These are phyloP conservation scores for Trichoderma sp. DNA, from an alignment of 2,329 filamentous ascomycete species.

Conservation along the genomic window DNA sequence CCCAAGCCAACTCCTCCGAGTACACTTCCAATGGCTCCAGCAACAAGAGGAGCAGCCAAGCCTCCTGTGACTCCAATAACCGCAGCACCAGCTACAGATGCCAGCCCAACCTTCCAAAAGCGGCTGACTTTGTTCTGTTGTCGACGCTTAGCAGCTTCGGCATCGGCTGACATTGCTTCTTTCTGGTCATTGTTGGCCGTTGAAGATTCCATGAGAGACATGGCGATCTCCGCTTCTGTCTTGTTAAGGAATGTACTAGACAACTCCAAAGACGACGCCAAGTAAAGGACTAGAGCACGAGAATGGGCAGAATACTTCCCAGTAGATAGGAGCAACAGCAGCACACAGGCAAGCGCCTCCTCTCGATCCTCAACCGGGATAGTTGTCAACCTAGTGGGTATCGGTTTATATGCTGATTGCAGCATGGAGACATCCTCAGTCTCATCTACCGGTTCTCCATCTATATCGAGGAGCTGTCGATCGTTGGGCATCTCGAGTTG, in stretches of 20 bases:
- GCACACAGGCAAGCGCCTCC: conserved; percentile 65
- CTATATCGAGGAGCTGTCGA: conserved; percentile 43
- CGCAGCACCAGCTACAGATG: conserved; percentile 82
- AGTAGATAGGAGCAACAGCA: conserved; percentile 68
- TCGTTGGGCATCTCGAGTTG: conserved; percentile 36
- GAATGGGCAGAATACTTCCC: conserved; percentile 75
- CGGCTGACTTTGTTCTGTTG: conserved; percentile 68
- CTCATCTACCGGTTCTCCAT: conserved; percentile 33
- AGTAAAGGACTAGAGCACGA: conserved; percentile 62
- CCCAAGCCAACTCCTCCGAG: conserved; percentile 84
- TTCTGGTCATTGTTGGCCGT: conserved; percentile 40
- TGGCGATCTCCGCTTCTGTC: conserved; percentile 74
- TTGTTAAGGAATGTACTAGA: conserved; percentile 59
- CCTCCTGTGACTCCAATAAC: conserved; percentile 90
- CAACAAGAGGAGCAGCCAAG: conserved; percentile 83
- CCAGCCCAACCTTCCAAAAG: conserved; percentile 88
- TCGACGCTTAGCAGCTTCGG: conserved; percentile 69
- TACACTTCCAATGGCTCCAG: conserved; percentile 78
- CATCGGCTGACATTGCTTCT: conserved; percentile 65
- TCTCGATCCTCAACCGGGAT: conserved; percentile 57
- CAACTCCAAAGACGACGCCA: conserved; percentile 65
- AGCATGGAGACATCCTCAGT: conserved; percentile 43
- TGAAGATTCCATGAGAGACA: conserved; percentile 67
- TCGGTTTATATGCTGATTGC: conserved; percentile 51
- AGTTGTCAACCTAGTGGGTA: conserved; percentile 53